Evolutionary conservation across 495 filamentous ascomycete species (phyloP), one percentile per base, ranked within the genome.

Genomic region (Penicillium taxi): DNA sequence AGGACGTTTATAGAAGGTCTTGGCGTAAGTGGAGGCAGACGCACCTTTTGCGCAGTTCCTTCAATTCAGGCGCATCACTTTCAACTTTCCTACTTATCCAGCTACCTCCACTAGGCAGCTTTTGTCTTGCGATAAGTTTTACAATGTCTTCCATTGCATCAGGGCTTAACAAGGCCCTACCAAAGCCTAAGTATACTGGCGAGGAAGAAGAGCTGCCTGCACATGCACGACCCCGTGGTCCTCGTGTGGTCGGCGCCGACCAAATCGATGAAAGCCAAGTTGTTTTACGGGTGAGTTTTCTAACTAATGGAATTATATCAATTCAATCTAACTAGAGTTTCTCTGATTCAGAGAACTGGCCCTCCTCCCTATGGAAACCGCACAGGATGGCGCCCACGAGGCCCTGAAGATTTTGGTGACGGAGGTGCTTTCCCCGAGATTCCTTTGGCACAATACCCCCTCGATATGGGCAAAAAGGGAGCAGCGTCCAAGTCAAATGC

Each of bases 391-490:
- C 80, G 89, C 41, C 88, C 88, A 12, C 78, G 87, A 42, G 73
- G 72, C 8, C 69, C 78, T 42, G 89, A 96, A 60, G 93, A 96
- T 62, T 96, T 85, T 64, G 89, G 84, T 50, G 89, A 96, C 69
- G 91, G 91, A 39, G 91, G 91, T 50, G 88, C 90, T 32, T 98
- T 96, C 61, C 88, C 91, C 22, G 91, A 98, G 58, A 81, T 98
- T 28, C 79, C 82, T 16, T 77, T 96, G 30, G 91, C 90, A 17
- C 91, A 98, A 50, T 98, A 98, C 55, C 90, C 90, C 27, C 79
- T 93, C 22, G 83, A 90, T 41, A 93, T 95, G 88, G 93, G 91
- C 23, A 75, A 83, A 38, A 90, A 89, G 59, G 64, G 66, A 20
- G 67, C 73, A 12, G 64, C 80, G 1, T 71, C 73, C 3, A 81